These are phyloP conservation scores for Dictyophora rubrovolvata DNA, from an alignment of 768 basidiomycete species.

Conservation along the genomic window DNA sequence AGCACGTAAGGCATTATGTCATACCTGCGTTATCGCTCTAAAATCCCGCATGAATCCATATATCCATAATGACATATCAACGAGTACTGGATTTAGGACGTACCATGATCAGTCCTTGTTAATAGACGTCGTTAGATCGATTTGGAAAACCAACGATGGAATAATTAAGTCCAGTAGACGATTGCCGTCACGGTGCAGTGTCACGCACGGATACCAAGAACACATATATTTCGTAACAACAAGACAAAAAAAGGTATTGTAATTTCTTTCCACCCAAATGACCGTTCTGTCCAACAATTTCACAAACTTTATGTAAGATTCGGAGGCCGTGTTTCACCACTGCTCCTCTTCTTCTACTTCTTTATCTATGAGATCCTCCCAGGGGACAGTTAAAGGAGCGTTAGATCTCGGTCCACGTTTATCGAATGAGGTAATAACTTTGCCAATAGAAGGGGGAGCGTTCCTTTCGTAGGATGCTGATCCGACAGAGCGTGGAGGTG, in stretches of 20 bases:
- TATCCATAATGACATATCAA: not conserved
- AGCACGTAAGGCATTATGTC: not conserved
- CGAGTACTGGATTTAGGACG: not conserved
- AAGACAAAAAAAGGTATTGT: too few relatives aligned
- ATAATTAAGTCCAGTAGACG: too few relatives aligned
- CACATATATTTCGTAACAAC: conserved; percentile 14
- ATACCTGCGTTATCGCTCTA: conserved; percentile 47
- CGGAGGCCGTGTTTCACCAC: too few relatives aligned
- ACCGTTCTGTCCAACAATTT: too few relatives aligned
- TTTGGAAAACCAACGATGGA: not conserved
- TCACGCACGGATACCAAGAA: too few relatives aligned
- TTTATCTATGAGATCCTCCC: conserved; percentile 37
- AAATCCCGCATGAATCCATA: not conserved
- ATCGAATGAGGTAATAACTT: not conserved
- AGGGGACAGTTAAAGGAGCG: not conserved
- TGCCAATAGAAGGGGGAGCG: not conserved
- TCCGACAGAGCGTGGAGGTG: too few relatives aligned
- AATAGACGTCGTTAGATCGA: not conserved
- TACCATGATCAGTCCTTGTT: not conserved
- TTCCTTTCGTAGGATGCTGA: too few relatives aligned
- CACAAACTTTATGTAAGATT: too few relatives aligned
- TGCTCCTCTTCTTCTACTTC: conserved; percentile 26
- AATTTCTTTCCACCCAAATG: too few relatives aligned
- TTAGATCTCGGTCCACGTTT: not conserved
- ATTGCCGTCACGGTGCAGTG: too few relatives aligned